Conservation (phyloP, 2,329 filamentous ascomycete genomes). For the Elsinoe necatrix region DNA sequence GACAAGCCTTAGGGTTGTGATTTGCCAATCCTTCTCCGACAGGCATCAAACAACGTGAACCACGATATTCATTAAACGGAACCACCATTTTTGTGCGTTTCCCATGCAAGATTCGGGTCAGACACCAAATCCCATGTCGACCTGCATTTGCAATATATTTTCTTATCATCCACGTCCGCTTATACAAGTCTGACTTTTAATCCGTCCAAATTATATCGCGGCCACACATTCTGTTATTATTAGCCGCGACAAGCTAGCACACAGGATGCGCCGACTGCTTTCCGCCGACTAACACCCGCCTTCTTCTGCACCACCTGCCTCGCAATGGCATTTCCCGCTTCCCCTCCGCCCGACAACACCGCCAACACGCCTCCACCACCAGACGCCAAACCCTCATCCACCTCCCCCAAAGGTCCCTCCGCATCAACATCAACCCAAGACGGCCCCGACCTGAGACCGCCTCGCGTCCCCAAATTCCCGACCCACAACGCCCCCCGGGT, state of each 20-base stretch:
- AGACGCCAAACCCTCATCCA: neutral
- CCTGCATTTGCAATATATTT: neutral
- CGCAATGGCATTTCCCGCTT: neutral
- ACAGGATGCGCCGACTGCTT: neutral
- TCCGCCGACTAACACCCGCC: neutral
- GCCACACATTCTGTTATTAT: neutral
- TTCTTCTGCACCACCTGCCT: too few relatives aligned
- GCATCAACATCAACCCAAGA: neutral
- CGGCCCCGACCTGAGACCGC: slow-evolving; percentile 24
- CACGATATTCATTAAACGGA: neutral
- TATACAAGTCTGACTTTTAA: neutral
- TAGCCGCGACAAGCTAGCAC: neutral
- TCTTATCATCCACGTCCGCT: neutral
- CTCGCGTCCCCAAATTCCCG: slow-evolving; percentile 45
- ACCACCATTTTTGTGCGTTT: neutral
- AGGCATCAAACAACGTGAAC: neutral
- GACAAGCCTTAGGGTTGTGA: neutral
- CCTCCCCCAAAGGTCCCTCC: neutral
- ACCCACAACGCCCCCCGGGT: slow-evolving; percentile 63
- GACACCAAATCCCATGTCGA: neutral
- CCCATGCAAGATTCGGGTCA: neutral
- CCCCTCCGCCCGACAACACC: neutral
- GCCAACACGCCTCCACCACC: neutral
- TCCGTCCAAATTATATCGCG: neutral
- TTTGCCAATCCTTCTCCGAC: neutral